Conservation (phyloP, 2,329 filamentous ascomycete species). For the Exutisphaerella laricina region DNA sequence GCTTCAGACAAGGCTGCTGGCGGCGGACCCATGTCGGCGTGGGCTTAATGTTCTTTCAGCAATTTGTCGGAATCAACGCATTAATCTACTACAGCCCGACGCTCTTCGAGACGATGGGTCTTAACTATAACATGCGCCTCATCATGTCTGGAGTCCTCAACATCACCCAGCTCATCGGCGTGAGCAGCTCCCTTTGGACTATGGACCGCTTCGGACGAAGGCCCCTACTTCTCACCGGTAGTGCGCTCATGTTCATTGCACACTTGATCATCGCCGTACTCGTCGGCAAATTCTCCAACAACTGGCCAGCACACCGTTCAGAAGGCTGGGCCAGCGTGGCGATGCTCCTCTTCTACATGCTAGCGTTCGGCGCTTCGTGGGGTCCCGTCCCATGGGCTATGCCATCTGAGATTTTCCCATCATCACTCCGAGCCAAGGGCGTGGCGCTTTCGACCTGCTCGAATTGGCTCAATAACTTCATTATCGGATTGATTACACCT, state of each 20-base stretch:
- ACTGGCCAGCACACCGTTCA: conserved; percentile 40
- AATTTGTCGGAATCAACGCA: conserved; percentile 40
- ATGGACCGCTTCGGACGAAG: conserved; percentile 41
- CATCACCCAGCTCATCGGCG: conserved; percentile 39
- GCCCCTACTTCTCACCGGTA: conserved; percentile 39
- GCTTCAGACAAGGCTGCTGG: conserved; percentile 43
- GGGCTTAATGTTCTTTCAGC: conserved; percentile 54
- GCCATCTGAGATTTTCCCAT: conserved; percentile 59
- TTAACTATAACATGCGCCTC: conserved; percentile 34
- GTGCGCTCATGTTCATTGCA: conserved; percentile 44
- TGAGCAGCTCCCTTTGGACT: conserved; percentile 38
- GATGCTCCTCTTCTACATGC: conserved; percentile 29
- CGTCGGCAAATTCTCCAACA: conserved; percentile 47
- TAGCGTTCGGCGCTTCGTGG: conserved; percentile 53
- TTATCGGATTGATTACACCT: conserved; percentile 41
- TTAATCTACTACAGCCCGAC: conserved; percentile 48
- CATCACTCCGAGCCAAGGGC: conserved; percentile 57
- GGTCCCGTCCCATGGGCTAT: conserved; percentile 30
- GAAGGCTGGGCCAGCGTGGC: conserved; percentile 40
- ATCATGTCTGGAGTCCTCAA: conserved; percentile 42
- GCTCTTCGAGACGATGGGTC: conserved; percentile 38
- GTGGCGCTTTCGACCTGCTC: conserved; percentile 42
- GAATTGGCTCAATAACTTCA: conserved; percentile 57
- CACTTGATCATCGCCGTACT: conserved; percentile 50
- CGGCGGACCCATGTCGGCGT: conserved; percentile 48